Evolutionary conservation across 192 early-diverging fungal species (phyloP).

Genomic region (Entomortierella parvispora): DNA sequence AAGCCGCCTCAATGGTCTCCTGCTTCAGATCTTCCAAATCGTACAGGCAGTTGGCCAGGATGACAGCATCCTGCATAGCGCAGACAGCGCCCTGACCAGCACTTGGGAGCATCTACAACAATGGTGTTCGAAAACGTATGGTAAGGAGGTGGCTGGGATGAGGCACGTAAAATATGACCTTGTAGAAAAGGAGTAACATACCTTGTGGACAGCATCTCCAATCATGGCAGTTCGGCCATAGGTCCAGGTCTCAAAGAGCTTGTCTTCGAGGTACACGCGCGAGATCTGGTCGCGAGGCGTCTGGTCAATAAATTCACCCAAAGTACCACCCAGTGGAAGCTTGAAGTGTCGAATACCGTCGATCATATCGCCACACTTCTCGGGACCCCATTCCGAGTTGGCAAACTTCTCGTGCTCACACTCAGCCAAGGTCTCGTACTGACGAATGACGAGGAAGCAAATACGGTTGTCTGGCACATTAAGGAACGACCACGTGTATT

Average conservation of each 20-base stretch:
- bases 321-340: no score
- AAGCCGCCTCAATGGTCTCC: not conserved
- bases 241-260: conserved; percentile 15
- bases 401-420: no score
- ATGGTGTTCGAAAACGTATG: no score
- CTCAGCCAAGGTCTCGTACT: not conserved
- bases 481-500: not conserved
- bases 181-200: no score
- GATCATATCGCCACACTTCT: no score
- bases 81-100: conserved; percentile 3
- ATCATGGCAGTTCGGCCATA: conserved; percentile 6
- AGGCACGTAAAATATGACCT: no score
- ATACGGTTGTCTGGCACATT: not conserved
- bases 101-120: conserved; percentile 7
- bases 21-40: not conserved
- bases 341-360: no score
- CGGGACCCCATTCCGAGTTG: no score
- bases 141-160: no score
- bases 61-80: conserved; percentile 14
- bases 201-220: conserved; percentile 19
- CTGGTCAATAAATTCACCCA: no score
- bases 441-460: not conserved
- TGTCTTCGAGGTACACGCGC: conserved; percentile 12
- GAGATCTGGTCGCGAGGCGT: not conserved
- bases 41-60: conserved; percentile 7